These are phyloP conservation scores for Euphrasia confusa DNA, from an alignment of 257 asterid genomes.

Conservation along the genomic window DNA sequence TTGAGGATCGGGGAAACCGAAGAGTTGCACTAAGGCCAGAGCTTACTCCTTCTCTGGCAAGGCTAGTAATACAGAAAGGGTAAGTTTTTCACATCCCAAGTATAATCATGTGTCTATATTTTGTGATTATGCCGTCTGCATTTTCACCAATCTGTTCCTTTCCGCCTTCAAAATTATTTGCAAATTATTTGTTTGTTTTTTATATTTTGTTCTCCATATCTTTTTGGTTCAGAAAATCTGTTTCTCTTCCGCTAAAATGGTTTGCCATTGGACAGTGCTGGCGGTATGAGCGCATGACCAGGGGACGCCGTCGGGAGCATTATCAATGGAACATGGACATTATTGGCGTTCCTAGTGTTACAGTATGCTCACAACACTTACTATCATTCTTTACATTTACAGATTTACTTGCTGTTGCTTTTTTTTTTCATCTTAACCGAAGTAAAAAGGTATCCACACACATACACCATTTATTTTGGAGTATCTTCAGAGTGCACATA, in stretches of 20 bases:
- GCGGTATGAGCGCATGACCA: conserved; percentile 97
- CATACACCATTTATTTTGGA: neutral
- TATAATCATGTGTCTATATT: conserved; percentile 15
- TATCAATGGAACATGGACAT: conserved; percentile 99
- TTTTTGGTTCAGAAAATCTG: conserved; percentile 89
- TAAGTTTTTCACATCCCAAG: conserved; percentile 22
- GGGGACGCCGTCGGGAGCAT: conserved; percentile 97
- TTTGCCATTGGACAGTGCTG: conserved; percentile 99
- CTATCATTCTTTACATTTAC: conserved; percentile 1
- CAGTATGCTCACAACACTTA: conserved; percentile 43
- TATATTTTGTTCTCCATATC: conserved; percentile 51
- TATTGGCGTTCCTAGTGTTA: conserved; percentile 80
- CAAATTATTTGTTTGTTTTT: conserved; percentile 28
- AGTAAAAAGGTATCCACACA: neutral
- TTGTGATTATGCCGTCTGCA: conserved; percentile 16
- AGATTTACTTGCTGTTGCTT: neutral
- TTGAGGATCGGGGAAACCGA: conserved; percentile 94
- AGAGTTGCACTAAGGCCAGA: conserved; percentile 98
- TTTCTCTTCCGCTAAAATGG: conserved; percentile 91
- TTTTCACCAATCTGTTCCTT: conserved; percentile 4
- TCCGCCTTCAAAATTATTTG: conserved; percentile 1
- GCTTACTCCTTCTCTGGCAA: conserved; percentile 95
- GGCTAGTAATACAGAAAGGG: conserved; percentile 99
- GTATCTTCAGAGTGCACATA: neutral
- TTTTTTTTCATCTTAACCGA: too few species aligned